Evolutionary conservation across 139 green algal genomes (phyloP).

Genomic region (Chlorella sp.): DNA sequence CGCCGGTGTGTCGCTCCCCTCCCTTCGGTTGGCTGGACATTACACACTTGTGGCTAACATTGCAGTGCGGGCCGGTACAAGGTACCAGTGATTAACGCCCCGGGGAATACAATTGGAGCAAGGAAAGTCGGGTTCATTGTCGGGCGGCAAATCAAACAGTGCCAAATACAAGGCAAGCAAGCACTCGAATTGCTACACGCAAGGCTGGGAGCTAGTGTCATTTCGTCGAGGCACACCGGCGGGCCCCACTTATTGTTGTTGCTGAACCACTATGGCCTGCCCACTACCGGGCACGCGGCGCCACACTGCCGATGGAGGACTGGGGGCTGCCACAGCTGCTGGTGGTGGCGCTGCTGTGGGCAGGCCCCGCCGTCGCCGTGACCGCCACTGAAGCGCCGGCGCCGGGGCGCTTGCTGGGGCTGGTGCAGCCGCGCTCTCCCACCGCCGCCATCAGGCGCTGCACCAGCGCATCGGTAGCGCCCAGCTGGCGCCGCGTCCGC

Average conservation of each 20-base stretch:
- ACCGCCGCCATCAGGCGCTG: constrained; percentile 3
- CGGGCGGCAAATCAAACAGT: not conserved
- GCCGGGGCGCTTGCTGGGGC: not conserved
- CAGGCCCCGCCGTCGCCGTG: not conserved
- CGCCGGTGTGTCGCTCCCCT: too few species aligned
- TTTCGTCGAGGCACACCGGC: too few species aligned
- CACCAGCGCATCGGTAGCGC: constrained; percentile 2
- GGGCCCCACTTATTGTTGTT: too few species aligned
- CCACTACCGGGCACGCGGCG: not conserved
- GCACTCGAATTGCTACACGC: not conserved
- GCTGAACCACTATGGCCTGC: too few species aligned
- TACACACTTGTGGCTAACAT: too few species aligned
- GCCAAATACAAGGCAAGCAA: not conserved
- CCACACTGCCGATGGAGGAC: constrained; percentile 19
- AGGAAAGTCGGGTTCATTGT: not conserved
- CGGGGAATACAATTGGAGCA: not conserved
- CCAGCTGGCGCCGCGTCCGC: not conserved
- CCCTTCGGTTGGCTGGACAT: too few species aligned
- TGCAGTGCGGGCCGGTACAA: too few species aligned
- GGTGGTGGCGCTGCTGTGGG: not conserved
- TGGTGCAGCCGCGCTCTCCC: not conserved
- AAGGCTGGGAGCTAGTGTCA: not conserved
- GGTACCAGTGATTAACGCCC: not conserved
- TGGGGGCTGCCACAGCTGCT: not conserved
- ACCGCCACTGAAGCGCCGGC: not conserved